phyloP scores from a whole-genome alignment of 345 rosid species.

The Lepidium didymum region DNA sequence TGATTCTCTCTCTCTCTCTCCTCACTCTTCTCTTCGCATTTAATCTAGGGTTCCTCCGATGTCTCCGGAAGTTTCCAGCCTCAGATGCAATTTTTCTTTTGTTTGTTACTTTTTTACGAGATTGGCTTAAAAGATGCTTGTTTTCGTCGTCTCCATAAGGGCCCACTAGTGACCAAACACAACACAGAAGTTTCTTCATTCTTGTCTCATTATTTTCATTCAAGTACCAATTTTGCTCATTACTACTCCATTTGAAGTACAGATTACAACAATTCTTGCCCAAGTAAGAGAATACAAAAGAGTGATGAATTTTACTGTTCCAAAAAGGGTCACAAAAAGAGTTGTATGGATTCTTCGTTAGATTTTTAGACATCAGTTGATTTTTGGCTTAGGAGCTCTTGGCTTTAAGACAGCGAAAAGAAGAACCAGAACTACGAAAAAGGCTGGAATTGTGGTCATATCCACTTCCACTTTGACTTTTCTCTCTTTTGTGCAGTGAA shows the following conservation, averaged over 20 bases:
- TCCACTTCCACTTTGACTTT: constrained; percentile 66
- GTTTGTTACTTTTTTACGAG: neutral
- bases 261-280: constrained; percentile 7
- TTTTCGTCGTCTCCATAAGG: neutral
- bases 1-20: neutral
- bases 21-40: constrained; percentile 6
- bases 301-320: neutral
- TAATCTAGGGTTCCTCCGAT: constrained; percentile 29
- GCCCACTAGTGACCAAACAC: constrained; percentile 19
- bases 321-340: neutral
- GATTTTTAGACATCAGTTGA: constrained; percentile 45
- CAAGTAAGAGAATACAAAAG: constrained; percentile 1
- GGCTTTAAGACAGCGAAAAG: constrained; percentile 69
- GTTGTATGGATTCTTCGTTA: neutral
- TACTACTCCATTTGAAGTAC: neutral
- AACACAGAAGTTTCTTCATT: neutral
- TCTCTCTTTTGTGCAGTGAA: constrained; percentile 83
- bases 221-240: neutral
- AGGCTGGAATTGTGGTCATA: constrained; percentile 80
- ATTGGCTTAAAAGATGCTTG: neutral
- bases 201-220: neutral
- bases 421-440: constrained; percentile 51
- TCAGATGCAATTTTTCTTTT: constrained; percentile 18
- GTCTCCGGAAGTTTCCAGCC: constrained; percentile 28
- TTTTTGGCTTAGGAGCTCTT: constrained; percentile 80